A percentile compares a stretch with the other conserved stretches of the same genome.
Conservation (phyloP, 345 rosid genomes). For the Populus nigra region DNA sequence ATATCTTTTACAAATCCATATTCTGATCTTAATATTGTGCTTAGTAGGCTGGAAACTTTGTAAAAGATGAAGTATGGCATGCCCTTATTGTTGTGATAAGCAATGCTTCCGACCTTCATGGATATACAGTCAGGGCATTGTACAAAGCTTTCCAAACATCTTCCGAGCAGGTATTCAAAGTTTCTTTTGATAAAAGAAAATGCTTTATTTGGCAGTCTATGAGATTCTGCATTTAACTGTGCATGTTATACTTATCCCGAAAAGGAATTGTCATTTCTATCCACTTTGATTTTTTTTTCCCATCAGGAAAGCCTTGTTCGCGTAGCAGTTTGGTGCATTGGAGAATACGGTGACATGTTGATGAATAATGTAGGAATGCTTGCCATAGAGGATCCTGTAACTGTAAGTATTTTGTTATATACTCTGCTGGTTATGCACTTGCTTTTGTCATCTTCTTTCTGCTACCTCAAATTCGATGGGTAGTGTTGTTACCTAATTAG, state of each 20-base stretch:
- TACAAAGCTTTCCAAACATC: conserved; percentile 74
- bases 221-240: conserved; percentile 22
- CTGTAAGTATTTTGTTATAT: conserved; percentile 50
- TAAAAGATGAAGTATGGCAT: conserved; percentile 98
- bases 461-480: neutral
- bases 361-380: conserved; percentile 87
- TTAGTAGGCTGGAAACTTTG: conserved; percentile 96
- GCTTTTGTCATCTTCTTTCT: conserved; percentile 5
- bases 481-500: conserved; percentile 7
- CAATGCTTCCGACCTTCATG: conserved; percentile 95
- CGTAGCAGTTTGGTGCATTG: conserved; percentile 97
- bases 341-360: conserved; percentile 97
- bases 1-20: neutral
- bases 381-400: conserved; percentile 78
- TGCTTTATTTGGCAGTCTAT: conserved; percentile 19
- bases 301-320: conserved; percentile 90
- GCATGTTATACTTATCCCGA: neutral
- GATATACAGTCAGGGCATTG: conserved; percentile 83
- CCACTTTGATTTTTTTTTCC: conserved; percentile 3
- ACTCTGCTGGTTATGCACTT: conserved; percentile 7
- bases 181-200: conserved; percentile 10
- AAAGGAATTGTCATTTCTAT: neutral
- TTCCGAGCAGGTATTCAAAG: conserved; percentile 66
- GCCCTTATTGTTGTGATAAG: conserved; percentile 89
- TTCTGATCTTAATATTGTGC: conserved; percentile 24